Conservation (phyloP, 306 rosid species). For the Castanopsis chinensis region DNA sequence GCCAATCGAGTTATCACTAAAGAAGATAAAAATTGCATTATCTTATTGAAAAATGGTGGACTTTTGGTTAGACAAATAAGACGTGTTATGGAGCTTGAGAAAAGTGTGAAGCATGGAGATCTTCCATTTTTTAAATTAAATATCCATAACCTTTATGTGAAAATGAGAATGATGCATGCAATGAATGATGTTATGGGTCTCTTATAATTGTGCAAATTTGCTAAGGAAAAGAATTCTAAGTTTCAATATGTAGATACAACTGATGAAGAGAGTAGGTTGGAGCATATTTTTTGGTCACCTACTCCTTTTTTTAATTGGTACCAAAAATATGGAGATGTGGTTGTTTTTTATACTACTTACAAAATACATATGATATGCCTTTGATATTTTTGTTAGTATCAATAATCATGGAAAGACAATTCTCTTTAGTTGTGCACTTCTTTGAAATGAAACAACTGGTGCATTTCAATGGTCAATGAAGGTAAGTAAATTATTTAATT, state of each 20-base stretch:
- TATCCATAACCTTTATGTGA: no score
- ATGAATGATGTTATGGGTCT: not conserved
- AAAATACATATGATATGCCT: not conserved
- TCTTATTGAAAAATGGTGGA: not conserved
- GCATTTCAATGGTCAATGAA: no score
- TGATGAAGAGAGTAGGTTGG: not conserved
- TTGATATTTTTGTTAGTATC: not conserved
- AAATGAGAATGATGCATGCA: no score
- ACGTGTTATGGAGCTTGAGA: no score
- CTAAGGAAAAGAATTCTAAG: not conserved
- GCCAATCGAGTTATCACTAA: not conserved
- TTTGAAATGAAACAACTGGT: no score
- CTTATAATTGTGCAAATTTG: not conserved
- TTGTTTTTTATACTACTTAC: not conserved
- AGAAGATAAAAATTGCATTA: not conserved
- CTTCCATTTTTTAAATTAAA: no score
- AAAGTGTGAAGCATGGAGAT: no score
- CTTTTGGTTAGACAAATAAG: not conserved
- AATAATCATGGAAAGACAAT: not conserved
- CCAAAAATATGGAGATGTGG: not conserved
- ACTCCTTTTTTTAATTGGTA: not conserved
- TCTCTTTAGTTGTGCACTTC: not conserved
- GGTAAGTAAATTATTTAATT: no score
- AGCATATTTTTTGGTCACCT: not conserved
- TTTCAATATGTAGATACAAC: not conserved